phyloP scores from a whole-genome alignment of 169 alveolate species.

The Cystoisospora suis region DNA sequence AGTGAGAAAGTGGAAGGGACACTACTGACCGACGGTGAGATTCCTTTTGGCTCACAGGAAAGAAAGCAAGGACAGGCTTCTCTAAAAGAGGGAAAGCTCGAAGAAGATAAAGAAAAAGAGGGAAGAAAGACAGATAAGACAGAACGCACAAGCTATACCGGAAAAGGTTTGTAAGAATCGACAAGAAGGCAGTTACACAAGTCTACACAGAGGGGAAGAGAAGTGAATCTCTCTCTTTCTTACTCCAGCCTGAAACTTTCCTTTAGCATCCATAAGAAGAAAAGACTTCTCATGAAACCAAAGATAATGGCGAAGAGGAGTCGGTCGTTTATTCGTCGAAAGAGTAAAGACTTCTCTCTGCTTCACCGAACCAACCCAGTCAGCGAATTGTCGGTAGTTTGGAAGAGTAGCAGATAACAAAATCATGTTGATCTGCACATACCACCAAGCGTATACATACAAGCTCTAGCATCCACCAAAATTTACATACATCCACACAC shows the following conservation, averaged over 20 bases:
- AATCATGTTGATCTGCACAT: constrained; percentile 86
- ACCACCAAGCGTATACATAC: neutral
- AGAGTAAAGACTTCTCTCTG: constrained; percentile 93
- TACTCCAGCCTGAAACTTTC: constrained; percentile 35
- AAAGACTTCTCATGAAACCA: constrained; percentile 82
- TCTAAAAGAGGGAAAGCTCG: neutral
- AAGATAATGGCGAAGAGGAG: constrained; percentile 94
- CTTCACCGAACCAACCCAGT: constrained; percentile 89
- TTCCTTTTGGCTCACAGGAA: neutral
- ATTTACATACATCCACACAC: too few relatives aligned
- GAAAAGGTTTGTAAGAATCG: neutral
- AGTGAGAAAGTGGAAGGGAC: neutral
- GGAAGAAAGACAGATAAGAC: neutral
- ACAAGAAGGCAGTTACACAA: neutral
- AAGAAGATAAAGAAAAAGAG: neutral
- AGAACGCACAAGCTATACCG: neutral
- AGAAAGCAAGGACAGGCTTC: neutral
- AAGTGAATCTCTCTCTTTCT: neutral
- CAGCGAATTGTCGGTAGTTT: constrained; percentile 96
- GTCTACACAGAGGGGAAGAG: neutral
- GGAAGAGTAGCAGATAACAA: constrained; percentile 99
- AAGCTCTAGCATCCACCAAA: neutral
- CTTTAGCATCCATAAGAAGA: constrained; percentile 66
- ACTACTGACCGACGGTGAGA: neutral
- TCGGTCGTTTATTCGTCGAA: constrained; percentile 93